Evolutionary conservation across 805 yeast species (phyloP).

Genomic region (Lachancea dasiensis): DNA sequence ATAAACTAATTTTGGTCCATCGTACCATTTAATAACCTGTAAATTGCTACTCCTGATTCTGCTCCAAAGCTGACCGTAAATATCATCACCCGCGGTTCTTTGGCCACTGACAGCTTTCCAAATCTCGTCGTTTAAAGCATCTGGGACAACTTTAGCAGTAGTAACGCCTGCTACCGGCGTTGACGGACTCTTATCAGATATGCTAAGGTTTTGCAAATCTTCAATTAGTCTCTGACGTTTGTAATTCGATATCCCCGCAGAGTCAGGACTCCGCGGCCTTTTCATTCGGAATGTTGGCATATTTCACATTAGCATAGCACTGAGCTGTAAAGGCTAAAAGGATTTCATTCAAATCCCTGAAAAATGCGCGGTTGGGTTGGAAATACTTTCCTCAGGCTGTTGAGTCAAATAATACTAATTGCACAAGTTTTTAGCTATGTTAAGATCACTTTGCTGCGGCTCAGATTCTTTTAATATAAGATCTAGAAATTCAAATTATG

Average conservation of each 20-base stretch:
- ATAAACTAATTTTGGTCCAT: conserved; percentile 18
- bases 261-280: conserved; percentile 26
- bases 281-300: conserved; percentile 20
- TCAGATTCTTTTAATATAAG: no score
- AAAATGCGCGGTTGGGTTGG: not conserved
- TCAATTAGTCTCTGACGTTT: conserved; percentile 30
- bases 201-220: conserved; percentile 30
- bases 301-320: not conserved
- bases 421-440: no score
- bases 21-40: conserved; percentile 28
- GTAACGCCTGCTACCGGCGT: no score
- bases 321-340: no score
- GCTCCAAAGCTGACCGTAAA: conserved; percentile 23
- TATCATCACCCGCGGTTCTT: conserved; percentile 9
- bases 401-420: no score
- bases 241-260: conserved; percentile 26
- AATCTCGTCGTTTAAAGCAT: conserved; percentile 1
- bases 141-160: not conserved
- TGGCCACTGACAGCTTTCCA: conserved; percentile 10
- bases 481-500: no score
- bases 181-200: no score
- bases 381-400: no score
- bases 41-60: conserved; percentile 22
- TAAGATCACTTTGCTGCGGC: no score
- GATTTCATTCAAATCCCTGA: not conserved